These are phyloP conservation scores for Arachnopeziza araneosa DNA, from an alignment of 2,329 filamentous ascomycete species.

Conservation along the genomic window DNA sequence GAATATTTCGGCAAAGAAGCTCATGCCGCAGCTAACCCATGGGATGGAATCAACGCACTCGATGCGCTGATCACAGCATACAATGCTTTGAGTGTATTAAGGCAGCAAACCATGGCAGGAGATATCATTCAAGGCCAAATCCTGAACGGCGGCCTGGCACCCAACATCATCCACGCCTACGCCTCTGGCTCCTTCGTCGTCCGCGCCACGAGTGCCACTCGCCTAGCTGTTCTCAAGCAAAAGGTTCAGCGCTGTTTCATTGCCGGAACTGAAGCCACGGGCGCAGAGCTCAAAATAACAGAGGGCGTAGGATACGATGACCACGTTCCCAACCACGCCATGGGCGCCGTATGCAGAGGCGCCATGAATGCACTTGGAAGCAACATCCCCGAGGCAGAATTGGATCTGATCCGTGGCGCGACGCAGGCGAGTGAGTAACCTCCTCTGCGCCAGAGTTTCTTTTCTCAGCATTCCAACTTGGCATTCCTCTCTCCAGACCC, in stretches of 20 bases:
- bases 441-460: too few relatives aligned
- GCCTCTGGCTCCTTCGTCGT: slow-evolving; percentile 35
- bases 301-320: slow-evolving; percentile 43
- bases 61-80: slow-evolving; percentile 35
- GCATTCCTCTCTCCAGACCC: too few relatives aligned
- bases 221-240: slow-evolving; percentile 35
- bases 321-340: slow-evolving; percentile 47
- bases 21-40: slow-evolving; percentile 35
- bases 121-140: slow-evolving; percentile 36
- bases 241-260: slow-evolving; percentile 43
- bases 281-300: slow-evolving; percentile 42
- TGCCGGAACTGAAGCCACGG: slow-evolving; percentile 43
- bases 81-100: slow-evolving; percentile 29
- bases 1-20: slow-evolving; percentile 48
- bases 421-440: slow-evolving; percentile 51
- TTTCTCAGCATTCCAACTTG: too few relatives aligned
- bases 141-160: slow-evolving; percentile 33
- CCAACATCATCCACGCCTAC: slow-evolving; percentile 35
- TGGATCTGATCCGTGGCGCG: slow-evolving; percentile 37
- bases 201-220: slow-evolving; percentile 37
- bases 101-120: slow-evolving; percentile 26
- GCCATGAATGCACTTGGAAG: slow-evolving; percentile 40
- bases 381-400: slow-evolving; percentile 33
- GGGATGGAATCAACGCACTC: slow-evolving; percentile 36
- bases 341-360: slow-evolving; percentile 40